These are phyloP conservation scores for Pseudozyma hubeiensis DNA, from an alignment of 1,284 basidiomycete species.

Conservation along the genomic window DNA sequence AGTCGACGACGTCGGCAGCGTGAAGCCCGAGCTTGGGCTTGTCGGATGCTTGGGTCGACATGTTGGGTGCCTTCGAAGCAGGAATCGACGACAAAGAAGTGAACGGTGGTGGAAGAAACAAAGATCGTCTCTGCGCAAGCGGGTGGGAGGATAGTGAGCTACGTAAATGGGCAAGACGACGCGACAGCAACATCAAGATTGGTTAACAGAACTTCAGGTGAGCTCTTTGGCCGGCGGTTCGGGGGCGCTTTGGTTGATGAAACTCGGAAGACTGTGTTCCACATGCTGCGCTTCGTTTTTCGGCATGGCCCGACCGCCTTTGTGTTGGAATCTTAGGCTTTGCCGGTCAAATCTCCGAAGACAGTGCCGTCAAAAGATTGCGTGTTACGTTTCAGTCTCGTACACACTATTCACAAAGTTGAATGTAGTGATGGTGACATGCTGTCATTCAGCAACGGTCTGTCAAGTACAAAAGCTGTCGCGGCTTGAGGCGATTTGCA, in stretches of 20 bases:
- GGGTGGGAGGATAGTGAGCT: no score
- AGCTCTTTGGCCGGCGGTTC: slow-evolving; percentile 13
- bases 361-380: neutral
- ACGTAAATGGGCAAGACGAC: no score
- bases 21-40: slow-evolving; percentile 39
- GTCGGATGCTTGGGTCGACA: slow-evolving; percentile 3
- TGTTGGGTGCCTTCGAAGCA: slow-evolving; percentile 2
- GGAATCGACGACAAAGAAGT: neutral
- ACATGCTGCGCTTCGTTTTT: neutral
- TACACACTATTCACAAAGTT: neutral
- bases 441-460: neutral
- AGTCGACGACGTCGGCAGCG: slow-evolving; percentile 41
- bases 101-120: no score
- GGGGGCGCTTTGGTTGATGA: neutral
- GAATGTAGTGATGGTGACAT: neutral
- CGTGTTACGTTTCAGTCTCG: slow-evolving; percentile 4
- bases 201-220: neutral
- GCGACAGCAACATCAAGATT: no score
- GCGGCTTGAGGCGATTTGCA: neutral
- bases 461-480: no score
- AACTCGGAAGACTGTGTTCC: slow-evolving; percentile 27
- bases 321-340: neutral
- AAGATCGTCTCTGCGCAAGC: no score
- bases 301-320: slow-evolving; percentile 23
- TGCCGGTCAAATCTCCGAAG: slow-evolving; percentile 1